Evolutionary conservation across 2,329 filamentous ascomycete genomes (phyloP).

Genomic region (Fusarium avenaceum): DNA sequence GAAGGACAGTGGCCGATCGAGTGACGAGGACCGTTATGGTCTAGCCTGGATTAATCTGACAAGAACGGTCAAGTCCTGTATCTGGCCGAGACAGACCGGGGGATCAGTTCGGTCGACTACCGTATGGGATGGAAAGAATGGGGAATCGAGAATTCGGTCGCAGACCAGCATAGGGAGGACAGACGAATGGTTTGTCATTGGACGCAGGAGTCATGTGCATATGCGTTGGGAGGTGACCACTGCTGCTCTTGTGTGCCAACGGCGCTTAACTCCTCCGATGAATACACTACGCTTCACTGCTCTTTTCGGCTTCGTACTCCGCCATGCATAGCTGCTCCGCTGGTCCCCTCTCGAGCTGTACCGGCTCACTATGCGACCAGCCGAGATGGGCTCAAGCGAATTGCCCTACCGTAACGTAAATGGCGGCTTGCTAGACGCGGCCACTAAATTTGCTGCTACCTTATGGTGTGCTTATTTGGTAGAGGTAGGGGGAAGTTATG

Average conservation of each 20-base stretch:
- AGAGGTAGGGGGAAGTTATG: slow-evolving; percentile 3
- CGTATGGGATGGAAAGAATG: slow-evolving; percentile 11
- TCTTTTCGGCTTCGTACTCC: slow-evolving; percentile 34
- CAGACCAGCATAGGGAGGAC: background rate
- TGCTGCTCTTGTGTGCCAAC: background rate
- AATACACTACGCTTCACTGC: background rate
- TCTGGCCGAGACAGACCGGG: slow-evolving; percentile 1
- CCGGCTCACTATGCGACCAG: slow-evolving; percentile 23
- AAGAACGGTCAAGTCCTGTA: slow-evolving; percentile 19
- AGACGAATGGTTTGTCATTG: background rate
- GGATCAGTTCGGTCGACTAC: background rate
- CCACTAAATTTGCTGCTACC: slow-evolving; percentile 9
- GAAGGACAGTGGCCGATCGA: background rate
- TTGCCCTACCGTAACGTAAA: background rate
- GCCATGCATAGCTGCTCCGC: slow-evolving; percentile 1
- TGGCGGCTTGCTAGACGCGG: slow-evolving; percentile 18
- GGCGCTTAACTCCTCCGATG: slow-evolving; percentile 10
- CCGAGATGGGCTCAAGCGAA: slow-evolving; percentile 20
- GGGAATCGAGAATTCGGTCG: slow-evolving; percentile 35
- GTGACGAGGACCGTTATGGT: slow-evolving; percentile 3
- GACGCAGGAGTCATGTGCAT: slow-evolving; percentile 7
- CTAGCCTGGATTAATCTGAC: slow-evolving; percentile 28
- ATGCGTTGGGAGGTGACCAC: background rate
- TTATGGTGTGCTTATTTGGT: background rate
- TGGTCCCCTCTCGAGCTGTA: background rate